Evolutionary conservation across 495 filamentous ascomycete species (phyloP), one percentile per base, ranked within the genome.

Genomic region (Penicillium verhagenii): DNA sequence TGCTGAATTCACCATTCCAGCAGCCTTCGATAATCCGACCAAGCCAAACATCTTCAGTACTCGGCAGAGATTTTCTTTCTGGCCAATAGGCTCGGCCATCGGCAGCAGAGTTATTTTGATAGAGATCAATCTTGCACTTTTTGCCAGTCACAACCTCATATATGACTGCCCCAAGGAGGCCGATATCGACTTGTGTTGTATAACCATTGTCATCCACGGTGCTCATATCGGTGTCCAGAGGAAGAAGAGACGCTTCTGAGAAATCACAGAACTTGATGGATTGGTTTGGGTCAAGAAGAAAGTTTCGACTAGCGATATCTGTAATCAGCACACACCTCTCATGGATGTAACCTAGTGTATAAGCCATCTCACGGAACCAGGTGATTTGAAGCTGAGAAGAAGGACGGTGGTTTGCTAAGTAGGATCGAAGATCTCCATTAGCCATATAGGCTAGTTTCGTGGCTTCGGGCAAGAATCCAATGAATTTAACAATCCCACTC

Each of bases 251-350:
- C 20, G 64, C 53, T 49, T 71, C 59, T 2, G 56, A 52, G 47
- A 71, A 69, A 53, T 69, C 70, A 28, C 56, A 66, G n/a, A 71
- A 35, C 51, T 66, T 69, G 44, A 71, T 18, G 11, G 54, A 64
- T 23, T 71, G 52, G 53, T 70, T 57, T 6, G 59, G 52, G 56
- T 70, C 59, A 18, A 72, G 59, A 14, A 70, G 64, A 13, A 67
- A 60, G 50, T 70, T 70, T 11, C 58, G 56, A 46, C 46, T 63
- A 11, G 63, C 53, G 47, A 72, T 69, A 39, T 70, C 70, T 47
- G 60, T 54, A 4, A 70, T 49, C 51, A 72, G 56, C 21, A 71
- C 60, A 53, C 63, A 48, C 39, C 47, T 56, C 33, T 64, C 56
- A 61, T 69, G 61, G 33, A 70, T 66, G 31, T 56, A 52, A 5